Percentiles rank a stretch among this genome's conserved stretches.
These are phyloP conservation scores for Reticulascus tulasneorum DNA, from an alignment of 2,329 filamentous ascomycete species.

Conservation along the genomic window DNA sequence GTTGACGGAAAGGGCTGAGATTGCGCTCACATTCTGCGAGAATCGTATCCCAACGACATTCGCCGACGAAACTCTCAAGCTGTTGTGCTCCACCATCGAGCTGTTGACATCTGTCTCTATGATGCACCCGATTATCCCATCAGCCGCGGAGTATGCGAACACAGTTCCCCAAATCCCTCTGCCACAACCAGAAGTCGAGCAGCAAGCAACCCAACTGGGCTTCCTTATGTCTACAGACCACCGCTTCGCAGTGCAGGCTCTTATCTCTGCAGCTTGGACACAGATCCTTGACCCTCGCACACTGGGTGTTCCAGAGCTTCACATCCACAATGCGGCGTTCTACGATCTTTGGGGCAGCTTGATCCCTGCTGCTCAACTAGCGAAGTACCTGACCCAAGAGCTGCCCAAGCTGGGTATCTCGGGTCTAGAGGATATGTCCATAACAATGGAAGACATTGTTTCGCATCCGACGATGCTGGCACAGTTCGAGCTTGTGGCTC, in stretches of 20 bases:
- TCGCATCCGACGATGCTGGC: slow-evolving; percentile 44
- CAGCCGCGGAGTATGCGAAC: slow-evolving; percentile 34
- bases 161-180: slow-evolving; percentile 40
- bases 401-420: slow-evolving; percentile 32
- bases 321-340: slow-evolving; percentile 43
- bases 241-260: slow-evolving; percentile 33
- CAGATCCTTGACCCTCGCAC: slow-evolving; percentile 35
- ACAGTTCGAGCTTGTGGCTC: slow-evolving; percentile 41
- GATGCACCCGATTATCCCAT: slow-evolving; percentile 41
- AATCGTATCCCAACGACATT: slow-evolving; percentile 37
- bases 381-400: slow-evolving; percentile 38
- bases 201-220: slow-evolving; percentile 17
- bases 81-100: slow-evolving; percentile 41
- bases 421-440: slow-evolving; percentile 31
- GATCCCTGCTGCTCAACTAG: slow-evolving; percentile 43
- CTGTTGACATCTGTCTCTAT: slow-evolving; percentile 43
- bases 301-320: slow-evolving; percentile 33
- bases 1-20: slow-evolving; percentile 29
- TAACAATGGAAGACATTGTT: slow-evolving; percentile 47
- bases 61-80: slow-evolving; percentile 39
- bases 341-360: slow-evolving; percentile 48
- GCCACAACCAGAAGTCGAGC: slow-evolving; percentile 19
- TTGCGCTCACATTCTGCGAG: slow-evolving; percentile 43
- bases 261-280: slow-evolving; percentile 42
- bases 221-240: slow-evolving; percentile 34